Evolutionary conservation across 352 stramenopile genomes (phyloP), one percentile per base, ranked within the genome.

Genomic region (Phytopythium oedochilum): DNA sequence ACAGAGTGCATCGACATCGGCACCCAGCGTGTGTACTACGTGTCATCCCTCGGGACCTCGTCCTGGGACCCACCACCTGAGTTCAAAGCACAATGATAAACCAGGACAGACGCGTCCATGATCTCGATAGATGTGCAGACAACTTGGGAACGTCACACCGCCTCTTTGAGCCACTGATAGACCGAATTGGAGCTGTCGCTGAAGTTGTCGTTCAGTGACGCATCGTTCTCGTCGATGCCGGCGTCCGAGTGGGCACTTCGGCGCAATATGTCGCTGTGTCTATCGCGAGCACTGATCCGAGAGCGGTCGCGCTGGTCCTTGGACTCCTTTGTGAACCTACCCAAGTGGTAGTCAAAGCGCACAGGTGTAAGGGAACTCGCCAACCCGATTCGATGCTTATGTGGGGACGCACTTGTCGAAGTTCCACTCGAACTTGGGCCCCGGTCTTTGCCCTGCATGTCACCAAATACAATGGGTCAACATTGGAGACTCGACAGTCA

Each of bases 141-240:
- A 3, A 9, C 9, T 45, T 8, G 3, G 18, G 39, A n/a, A 15
- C 15, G 66, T 68, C 53, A 80, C 36, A 83, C 58, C 10, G 61
- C 66, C 31, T 68, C 63, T 53, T 83, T 80, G 31, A 89, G 67
- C 78, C 82, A 90, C 49, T 54, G 60, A 48, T 79, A 89, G 28
- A 78, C 70, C 15, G 68, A 67, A 29, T 92, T 75, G 0, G 71
- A 86, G 10, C 48, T 66, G 12, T 71, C 63, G 50, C 75, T 85
- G 9, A 60, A 32, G 5, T n/a, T 31, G 55, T 66, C 60, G 32
- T 65, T 72, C 53, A 83, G 34, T 7, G 34, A 39, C 14, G 34
- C 34, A 15, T 39, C 34, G 20, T 0, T 3, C 20, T 45, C 39
- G 10, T 9, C 39, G 12, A 26, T 28, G 18, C 28, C 39, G 7